Evolutionary conservation across 129 eudicot genomes (phyloP).

Genomic region (Cynara cardunculus): DNA sequence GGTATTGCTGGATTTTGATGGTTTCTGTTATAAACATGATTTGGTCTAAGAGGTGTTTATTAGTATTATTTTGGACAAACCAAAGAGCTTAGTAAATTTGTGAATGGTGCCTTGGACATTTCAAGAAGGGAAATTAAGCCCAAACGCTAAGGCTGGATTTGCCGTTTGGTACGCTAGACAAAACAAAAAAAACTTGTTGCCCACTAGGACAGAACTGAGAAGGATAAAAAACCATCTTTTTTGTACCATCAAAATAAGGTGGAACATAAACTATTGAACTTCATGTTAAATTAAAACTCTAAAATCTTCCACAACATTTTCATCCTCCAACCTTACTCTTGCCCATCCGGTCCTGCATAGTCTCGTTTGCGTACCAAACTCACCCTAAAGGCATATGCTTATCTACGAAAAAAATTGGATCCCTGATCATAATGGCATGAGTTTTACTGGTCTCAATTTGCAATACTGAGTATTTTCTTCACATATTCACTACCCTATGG

Average conservation of each 20-base stretch:
- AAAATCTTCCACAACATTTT: background rate
- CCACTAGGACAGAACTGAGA: too few species aligned
- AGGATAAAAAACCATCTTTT: too few species aligned
- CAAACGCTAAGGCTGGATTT: too few species aligned
- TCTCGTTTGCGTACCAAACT: too few species aligned
- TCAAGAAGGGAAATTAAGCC: background rate
- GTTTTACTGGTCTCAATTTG: background rate
- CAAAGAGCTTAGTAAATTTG: background rate
- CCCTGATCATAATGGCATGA: background rate
- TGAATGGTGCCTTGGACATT: background rate
- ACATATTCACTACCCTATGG: background rate
- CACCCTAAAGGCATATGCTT: background rate
- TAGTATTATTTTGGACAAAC: background rate
- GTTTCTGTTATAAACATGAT: background rate
- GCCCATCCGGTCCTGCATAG: too few species aligned
- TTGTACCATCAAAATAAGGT: background rate
- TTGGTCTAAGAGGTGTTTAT: background rate
- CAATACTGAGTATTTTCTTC: background rate
- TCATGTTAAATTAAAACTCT: background rate
- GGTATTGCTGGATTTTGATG: background rate
- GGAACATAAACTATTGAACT: background rate
- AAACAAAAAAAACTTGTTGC: too few species aligned
- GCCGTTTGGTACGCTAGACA: too few species aligned
- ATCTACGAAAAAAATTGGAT: background rate
- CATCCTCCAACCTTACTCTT: background rate